These are phyloP conservation scores for Pythium periplocum DNA, from an alignment of 352 stramenopile species.

Conservation along the genomic window DNA sequence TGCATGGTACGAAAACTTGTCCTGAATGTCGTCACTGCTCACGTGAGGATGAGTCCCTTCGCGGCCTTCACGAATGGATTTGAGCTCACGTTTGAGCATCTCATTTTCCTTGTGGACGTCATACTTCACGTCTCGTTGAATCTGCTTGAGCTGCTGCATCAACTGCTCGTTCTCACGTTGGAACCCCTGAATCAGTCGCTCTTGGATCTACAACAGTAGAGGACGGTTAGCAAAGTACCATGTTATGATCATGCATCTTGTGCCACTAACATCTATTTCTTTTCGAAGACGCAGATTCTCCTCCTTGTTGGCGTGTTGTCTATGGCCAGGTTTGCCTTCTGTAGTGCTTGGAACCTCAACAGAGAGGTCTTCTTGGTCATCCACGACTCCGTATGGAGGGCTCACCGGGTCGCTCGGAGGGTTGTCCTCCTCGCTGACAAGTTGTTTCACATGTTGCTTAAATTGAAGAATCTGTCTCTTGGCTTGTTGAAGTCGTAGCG, in stretches of 20 bases:
- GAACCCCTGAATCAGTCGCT: conserved; percentile 70
- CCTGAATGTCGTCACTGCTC: conserved; percentile 14
- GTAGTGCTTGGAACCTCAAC: too few species aligned
- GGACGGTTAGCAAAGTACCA: neutral
- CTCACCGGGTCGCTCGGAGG: too few species aligned
- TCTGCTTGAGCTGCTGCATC: conserved; percentile 69
- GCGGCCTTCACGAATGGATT: conserved; percentile 29
- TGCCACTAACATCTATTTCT: too few species aligned
- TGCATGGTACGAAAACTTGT: conserved; percentile 38
- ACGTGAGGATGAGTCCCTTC: neutral
- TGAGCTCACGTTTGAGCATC: conserved; percentile 41
- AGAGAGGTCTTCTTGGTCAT: too few species aligned
- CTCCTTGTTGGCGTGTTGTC: too few species aligned
- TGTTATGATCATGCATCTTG: neutral
- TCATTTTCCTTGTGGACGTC: conserved; percentile 78
- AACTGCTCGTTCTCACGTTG: conserved; percentile 81
- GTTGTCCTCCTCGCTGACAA: conserved; percentile 7
- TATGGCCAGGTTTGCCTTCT: too few species aligned
- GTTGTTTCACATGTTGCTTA: conserved; percentile 51
- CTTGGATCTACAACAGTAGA: conserved; percentile 30
- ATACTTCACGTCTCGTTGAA: conserved; percentile 55
- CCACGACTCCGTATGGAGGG: too few species aligned
- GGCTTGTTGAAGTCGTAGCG: conserved; percentile 62
- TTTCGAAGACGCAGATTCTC: too few species aligned
- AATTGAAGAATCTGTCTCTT: conserved; percentile 67